Evolutionary conservation across 495 filamentous ascomycete species (phyloP).

Genomic region (Xylaria telfairii): DNA sequence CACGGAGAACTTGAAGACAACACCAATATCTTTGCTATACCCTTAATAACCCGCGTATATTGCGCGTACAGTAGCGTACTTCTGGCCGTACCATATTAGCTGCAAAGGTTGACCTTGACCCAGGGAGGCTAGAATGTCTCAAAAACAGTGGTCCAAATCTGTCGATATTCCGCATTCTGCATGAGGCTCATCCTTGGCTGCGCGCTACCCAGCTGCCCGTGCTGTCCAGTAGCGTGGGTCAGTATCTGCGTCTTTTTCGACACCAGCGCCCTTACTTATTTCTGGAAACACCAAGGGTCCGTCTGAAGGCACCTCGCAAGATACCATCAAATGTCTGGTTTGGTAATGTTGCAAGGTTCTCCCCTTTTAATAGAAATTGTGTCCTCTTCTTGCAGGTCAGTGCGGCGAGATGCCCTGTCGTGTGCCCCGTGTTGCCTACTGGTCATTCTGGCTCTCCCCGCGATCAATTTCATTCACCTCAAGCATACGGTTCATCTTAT

Average conservation of each 20-base stretch:
- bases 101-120: not conserved
- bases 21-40: not conserved
- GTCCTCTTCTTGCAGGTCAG: not conserved
- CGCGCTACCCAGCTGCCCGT: not conserved
- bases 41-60: not conserved
- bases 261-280: slow-evolving; percentile 5
- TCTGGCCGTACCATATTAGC: not conserved
- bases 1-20: slow-evolving; percentile 11
- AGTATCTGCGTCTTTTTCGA: slow-evolving; percentile 22
- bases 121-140: slow-evolving; percentile 11
- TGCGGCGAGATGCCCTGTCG: not conserved
- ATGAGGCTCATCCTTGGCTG: slow-evolving; percentile 28
- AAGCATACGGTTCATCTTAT: not conserved
- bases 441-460: not conserved
- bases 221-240: not conserved
- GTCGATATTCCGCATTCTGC: slow-evolving; percentile 6
- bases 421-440: not conserved
- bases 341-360: slow-evolving; percentile 1
- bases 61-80: not conserved
- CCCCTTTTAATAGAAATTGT: not conserved
- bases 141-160: slow-evolving; percentile 16
- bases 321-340: not conserved
- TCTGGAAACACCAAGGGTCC: not conserved
- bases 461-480: not conserved
- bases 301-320: not conserved